Evolutionary conservation across 2,329 filamentous ascomycete genomes (phyloP).

Genomic region (Pyrenochaeta sp.): DNA sequence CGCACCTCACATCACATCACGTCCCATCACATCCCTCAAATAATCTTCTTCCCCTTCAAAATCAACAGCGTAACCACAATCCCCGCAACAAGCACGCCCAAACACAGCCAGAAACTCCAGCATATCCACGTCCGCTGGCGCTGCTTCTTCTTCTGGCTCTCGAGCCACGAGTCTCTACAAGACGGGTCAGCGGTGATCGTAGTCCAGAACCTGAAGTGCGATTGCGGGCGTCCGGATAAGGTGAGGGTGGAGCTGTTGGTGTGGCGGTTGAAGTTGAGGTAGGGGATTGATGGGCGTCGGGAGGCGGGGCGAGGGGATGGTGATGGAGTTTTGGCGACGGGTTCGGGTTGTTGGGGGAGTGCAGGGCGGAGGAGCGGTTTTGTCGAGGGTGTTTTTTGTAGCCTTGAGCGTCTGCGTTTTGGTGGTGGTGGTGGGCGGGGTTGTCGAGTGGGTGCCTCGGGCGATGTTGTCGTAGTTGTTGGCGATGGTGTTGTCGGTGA

Average conservation of each 20-base stretch:
- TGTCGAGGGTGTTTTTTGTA: constrained; percentile 22
- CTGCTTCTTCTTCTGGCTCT: constrained; percentile 58
- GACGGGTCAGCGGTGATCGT: constrained; percentile 37
- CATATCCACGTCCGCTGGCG: constrained; percentile 58
- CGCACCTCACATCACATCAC: too few relatives aligned
- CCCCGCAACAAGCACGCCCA: constrained; percentile 56
- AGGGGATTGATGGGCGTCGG: background rate
- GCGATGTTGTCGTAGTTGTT: background rate
- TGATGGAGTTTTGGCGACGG: background rate
- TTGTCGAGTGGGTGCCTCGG: too few relatives aligned
- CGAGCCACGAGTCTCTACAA: constrained; percentile 63
- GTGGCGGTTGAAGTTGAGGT: constrained; percentile 16
- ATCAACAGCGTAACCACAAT: constrained; percentile 58
- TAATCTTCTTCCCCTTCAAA: constrained; percentile 43
- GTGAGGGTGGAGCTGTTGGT: constrained; percentile 31
- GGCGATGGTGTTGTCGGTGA: background rate
- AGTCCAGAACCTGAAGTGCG: constrained; percentile 45
- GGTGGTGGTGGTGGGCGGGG: background rate
- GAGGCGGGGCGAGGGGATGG: background rate
- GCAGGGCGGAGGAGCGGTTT: constrained; percentile 13
- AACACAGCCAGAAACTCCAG: constrained; percentile 57
- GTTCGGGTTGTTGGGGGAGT: constrained; percentile 2
- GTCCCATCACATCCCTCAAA: constrained; percentile 18
- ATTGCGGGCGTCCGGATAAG: constrained; percentile 34
- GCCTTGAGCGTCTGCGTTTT: constrained; percentile 9